phyloP scores from a whole-genome alignment of 2,329 filamentous ascomycete genomes.

The Geoglossum cookeanum region DNA sequence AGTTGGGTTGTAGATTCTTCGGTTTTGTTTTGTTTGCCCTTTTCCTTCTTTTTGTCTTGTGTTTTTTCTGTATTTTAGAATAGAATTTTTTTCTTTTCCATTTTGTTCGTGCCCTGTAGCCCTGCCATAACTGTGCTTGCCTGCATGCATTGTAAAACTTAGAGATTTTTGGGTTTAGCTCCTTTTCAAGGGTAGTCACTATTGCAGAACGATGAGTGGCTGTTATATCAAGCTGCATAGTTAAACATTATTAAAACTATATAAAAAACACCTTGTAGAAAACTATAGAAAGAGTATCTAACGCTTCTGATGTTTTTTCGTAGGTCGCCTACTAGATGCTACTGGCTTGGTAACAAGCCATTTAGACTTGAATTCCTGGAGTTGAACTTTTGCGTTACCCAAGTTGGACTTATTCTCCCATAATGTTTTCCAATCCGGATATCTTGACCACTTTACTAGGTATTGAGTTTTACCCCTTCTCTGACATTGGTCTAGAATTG shows the following conservation, averaged over 20 bases:
- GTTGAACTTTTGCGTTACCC: background rate
- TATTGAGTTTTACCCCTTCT: background rate
- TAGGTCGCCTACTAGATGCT: background rate
- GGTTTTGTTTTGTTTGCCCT: background rate
- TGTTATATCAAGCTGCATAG: too few relatives aligned
- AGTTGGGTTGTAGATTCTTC: slow-evolving; percentile 4
- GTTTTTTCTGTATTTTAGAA: background rate
- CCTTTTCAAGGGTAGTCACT: too few relatives aligned
- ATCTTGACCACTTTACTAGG: background rate
- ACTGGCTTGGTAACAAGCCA: background rate
- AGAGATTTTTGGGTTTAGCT: too few relatives aligned
- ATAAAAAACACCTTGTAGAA: background rate
- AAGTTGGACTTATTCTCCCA: background rate
- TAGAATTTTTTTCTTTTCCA: background rate
- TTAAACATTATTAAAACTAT: background rate
- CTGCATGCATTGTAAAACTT: too few relatives aligned
- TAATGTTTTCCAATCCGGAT: background rate
- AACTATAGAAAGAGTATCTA: background rate
- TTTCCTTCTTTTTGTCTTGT: background rate
- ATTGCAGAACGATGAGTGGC: too few relatives aligned
- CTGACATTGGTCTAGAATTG: background rate
- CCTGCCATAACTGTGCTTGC: too few relatives aligned
- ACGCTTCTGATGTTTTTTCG: background rate
- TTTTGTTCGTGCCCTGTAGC: background rate
- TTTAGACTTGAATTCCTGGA: background rate